phyloP scores from a whole-genome alignment of 192 early-diverging fungal genomes.

The Podila epigama region DNA sequence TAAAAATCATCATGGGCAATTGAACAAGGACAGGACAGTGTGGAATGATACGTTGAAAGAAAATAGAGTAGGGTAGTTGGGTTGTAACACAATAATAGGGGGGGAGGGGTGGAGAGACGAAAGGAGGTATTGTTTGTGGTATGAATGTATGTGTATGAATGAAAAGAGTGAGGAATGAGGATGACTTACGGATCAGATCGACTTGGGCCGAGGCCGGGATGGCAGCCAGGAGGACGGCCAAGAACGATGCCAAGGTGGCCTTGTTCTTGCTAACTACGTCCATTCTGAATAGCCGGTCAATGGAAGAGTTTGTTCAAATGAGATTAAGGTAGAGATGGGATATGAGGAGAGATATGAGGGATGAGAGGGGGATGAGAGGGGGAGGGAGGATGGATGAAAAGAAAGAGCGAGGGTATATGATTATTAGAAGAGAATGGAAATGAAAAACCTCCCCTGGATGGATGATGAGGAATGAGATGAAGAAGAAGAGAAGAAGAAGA shows the following conservation, averaged over 20 bases:
- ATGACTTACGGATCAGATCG: slow-evolving; percentile 21
- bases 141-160: not conserved
- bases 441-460: not conserved
- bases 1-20: too few relatives aligned
- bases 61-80: too few relatives aligned
- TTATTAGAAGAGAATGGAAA: too few relatives aligned
- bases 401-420: not conserved
- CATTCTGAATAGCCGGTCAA: too few relatives aligned
- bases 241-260: slow-evolving; percentile 43
- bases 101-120: too few relatives aligned
- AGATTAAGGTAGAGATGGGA: not conserved
- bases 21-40: too few relatives aligned
- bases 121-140: too few relatives aligned
- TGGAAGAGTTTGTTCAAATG: not conserved
- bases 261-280: slow-evolving; percentile 43
- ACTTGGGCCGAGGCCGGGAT: slow-evolving; percentile 29
- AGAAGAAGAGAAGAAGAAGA: not conserved
- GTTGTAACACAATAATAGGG: too few relatives aligned
- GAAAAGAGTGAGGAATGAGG: not conserved
- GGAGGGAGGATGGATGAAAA: slow-evolving; percentile 4
- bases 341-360: not conserved
- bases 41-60: too few relatives aligned
- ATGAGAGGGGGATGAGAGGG: slow-evolving; percentile 1
- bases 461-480: not conserved
- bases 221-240: slow-evolving; percentile 37